Base-by-base conservation (phyloP, 352 stramenopile genomes). In the Globisporangium cylindrosporum region DNA sequence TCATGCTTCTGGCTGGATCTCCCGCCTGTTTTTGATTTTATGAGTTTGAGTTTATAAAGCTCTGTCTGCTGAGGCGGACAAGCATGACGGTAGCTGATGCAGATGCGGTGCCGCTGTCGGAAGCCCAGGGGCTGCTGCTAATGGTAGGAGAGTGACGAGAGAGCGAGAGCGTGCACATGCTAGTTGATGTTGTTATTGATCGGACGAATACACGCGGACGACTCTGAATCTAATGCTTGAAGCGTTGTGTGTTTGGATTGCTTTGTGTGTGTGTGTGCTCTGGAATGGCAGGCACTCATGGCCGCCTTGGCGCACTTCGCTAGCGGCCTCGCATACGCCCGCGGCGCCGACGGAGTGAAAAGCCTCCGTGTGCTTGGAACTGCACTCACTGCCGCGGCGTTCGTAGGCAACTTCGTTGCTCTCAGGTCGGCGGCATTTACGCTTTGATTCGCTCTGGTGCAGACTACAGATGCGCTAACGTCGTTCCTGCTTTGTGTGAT, bases 371-470 rank as follows among this genome's bases (percentile, higher is more conserved):
- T 18, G 38, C 32, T 59, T 3, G 43, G 24, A 15, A 18, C 24
- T 7, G 22, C 20, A 7, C 53, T 74, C 22, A 7, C 54, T 14
- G 25, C 18, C 1, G 3, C 57, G 24, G 64, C 53, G 7, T 32
- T 22, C 15, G 32, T 64, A 2, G 41, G 64, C 34, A 64, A 71
- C 18, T 74, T 74, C 25, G 22, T 72, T 20, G 69, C 69, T 15
- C 43, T 74, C 10, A 74, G 69, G 69, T 74, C 18, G 20, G 20
- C 41, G 24, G 18, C 18, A 18, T 29, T 9, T n/a, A 25, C 5
- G 20, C 24, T 36, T 34, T 24, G 9, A 38, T 7, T 38, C 22
- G 1, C 18, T 34, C 25, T 18, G n/a, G 2, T 25, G 27, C 38
- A 48, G 38, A 48, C 38, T 18, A 20, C 38, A 46, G 38, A 46